Conservation (phyloP, 2,329 filamentous ascomycete species). For the Amylocarpus encephaloides region DNA sequence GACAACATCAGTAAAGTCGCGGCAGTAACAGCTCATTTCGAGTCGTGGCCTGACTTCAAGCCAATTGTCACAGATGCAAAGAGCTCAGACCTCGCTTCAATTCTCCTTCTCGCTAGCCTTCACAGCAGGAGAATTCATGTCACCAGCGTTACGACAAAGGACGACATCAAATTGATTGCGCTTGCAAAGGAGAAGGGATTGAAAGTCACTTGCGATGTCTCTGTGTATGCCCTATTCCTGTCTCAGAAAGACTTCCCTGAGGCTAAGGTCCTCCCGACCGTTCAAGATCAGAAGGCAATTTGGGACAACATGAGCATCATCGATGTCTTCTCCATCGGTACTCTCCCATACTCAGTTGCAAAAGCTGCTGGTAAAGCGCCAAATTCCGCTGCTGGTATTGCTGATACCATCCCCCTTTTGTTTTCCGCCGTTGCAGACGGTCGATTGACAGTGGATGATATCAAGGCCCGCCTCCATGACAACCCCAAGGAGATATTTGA, state of each 20-base stretch:
- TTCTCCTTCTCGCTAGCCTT: constrained; percentile 69
- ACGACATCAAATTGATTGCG: constrained; percentile 70
- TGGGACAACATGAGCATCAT: constrained; percentile 69
- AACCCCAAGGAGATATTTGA: constrained; percentile 79
- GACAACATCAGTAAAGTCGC: constrained; percentile 82
- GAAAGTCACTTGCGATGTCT: constrained; percentile 75
- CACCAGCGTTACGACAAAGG: constrained; percentile 73
- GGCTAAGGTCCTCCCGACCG: constrained; percentile 59
- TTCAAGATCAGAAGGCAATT: constrained; percentile 62
- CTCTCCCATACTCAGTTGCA: constrained; percentile 70
- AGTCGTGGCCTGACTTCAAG: constrained; percentile 70
- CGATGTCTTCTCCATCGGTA: constrained; percentile 74
- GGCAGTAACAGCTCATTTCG: constrained; percentile 72
- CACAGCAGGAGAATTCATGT: constrained; percentile 75
- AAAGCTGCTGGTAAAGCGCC: constrained; percentile 45
- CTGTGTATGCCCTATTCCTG: constrained; percentile 72
- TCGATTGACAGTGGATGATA: constrained; percentile 65
- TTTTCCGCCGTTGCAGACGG: constrained; percentile 71
- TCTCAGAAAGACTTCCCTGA: constrained; percentile 64
- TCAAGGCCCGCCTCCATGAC: constrained; percentile 64
- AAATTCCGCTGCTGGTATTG: constrained; percentile 59
- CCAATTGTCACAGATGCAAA: constrained; percentile 78
- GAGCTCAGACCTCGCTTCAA: constrained; percentile 73
- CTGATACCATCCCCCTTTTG: constrained; percentile 67
- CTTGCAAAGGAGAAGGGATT: constrained; percentile 77